Conservation (phyloP, 2,329 filamentous ascomycete genomes). For the Colletotrichum somersetense region DNA sequence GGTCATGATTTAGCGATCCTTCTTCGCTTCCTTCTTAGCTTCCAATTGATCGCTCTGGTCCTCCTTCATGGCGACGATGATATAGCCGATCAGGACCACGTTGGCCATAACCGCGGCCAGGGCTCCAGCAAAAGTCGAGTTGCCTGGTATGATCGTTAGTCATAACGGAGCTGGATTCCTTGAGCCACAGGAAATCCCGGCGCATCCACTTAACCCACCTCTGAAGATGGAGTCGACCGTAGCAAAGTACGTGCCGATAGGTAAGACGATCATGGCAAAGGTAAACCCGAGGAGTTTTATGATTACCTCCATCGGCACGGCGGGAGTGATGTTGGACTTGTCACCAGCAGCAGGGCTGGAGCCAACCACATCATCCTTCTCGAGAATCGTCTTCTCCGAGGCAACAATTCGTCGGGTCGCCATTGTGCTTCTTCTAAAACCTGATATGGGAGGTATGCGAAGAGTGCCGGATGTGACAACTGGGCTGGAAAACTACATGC, state of each 20-base stretch:
- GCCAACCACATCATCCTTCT: slow-evolving; percentile 65
- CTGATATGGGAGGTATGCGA: background rate
- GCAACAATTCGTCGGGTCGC: slow-evolving; percentile 76
- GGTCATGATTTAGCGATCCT: slow-evolving; percentile 55
- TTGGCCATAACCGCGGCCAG: slow-evolving; percentile 92
- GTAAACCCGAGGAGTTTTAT: slow-evolving; percentile 92
- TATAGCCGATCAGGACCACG: slow-evolving; percentile 88
- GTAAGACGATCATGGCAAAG: slow-evolving; percentile 87
- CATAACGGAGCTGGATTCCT: no score
- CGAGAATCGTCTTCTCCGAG: slow-evolving; percentile 75
- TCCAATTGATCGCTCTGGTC: slow-evolving; percentile 68
- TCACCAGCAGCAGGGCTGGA: slow-evolving; percentile 57
- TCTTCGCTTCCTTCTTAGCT: slow-evolving; percentile 62
- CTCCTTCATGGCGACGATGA: slow-evolving; percentile 91
- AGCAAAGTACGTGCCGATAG: slow-evolving; percentile 90
- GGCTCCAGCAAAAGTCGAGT: slow-evolving; percentile 87
- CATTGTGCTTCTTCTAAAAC: slow-evolving; percentile 62
- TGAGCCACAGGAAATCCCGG: background rate
- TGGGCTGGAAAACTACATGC: background rate
- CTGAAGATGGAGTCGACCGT: slow-evolving; percentile 82
- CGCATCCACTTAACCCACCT: slow-evolving; percentile 63
- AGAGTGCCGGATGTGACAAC: background rate
- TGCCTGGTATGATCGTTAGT: slow-evolving; percentile 67
- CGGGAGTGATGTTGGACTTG: slow-evolving; percentile 82
- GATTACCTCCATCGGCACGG: slow-evolving; percentile 89